Base-by-base conservation (phyloP, 2,329 filamentous ascomycete species). In the Penicillium fuscoglaucum region DNA sequence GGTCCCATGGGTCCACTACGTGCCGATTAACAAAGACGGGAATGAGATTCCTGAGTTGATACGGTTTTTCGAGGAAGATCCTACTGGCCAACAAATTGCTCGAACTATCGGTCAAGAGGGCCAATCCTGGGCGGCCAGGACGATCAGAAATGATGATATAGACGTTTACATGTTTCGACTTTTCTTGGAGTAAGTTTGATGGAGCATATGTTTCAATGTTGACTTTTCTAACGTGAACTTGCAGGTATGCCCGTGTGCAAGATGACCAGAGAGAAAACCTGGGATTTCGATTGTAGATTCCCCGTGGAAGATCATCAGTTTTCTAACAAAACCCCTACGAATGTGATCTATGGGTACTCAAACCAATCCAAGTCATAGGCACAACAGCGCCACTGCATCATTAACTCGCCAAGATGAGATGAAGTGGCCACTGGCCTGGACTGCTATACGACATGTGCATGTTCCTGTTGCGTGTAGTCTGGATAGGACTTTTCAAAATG, bases 131-230 rank as follows among this genome's bases (percentile, higher is more conserved):
- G 81, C 80, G 47, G 67, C 64, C 0, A 80, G 76, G 63, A 82
- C 81, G 12, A 65, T 89, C 35, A 69, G 86, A 43, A 82, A 84
- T 45, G 79, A 83, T 39, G 86, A 90, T 67, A 80, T 86, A 65
- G 78, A 82, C 29, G 77, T 84, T 2, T 65, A 61, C 12, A 87
- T 87, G 75, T 77, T 84, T 29, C 88, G 87, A 64, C 76, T 87
- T 50, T 67, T 89, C 58, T 61, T 89, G 64, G 60, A 64, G 60
- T 64, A 56, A 24, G 59, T 50, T 45, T 35, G 17, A 10, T n/a
- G 4, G 21, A 13, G 8, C 2, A n/a, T 37, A 6, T 15, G 6
- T 28, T 28, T 17, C 2, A 6, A 17, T 48, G 7, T 17, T 35
- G 29, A 17, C 19, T n/a, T 5, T n/a, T 9, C 41, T 37, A 17